Base-by-base conservation (phyloP, 495 filamentous ascomycete genomes). In the Apiosordaria backusii region DNA sequence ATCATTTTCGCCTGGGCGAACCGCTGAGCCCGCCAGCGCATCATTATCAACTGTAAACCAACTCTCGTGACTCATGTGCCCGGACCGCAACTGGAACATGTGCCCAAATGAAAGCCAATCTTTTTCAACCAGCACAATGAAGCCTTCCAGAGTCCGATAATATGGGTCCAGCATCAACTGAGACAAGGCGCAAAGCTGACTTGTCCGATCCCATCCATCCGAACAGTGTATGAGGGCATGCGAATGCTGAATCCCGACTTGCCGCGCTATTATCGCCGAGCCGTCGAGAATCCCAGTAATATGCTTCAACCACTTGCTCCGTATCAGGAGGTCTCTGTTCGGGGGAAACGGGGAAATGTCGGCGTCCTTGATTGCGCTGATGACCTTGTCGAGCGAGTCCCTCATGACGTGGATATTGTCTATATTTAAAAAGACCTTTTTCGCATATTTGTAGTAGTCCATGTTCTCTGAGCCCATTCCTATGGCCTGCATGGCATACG, bases 401-500 rank as follows among this genome's bases (percentile, higher is more conserved):
- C 95, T 84, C 95, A 99, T 99, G 63, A 97, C 94, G 74, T 99
- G 95, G 66, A 99, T 98, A 69, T 99, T 99, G 74, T 96, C 95
- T 72, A 99, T 99, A 57, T 93, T 93, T n/a, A 99, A 83, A 71
- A 95, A 97, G 0, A 89, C 91, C 73, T 97, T 97, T 52, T 91
- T 92, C 27, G 92, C 92, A 71, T 92, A 93, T 60, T 88, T 90
- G 76, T 99, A 99, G 75, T 97, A 91, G 61, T 97, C 93, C 92
- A 98, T 97, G 69, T 97, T 97, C 74, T 99, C 95, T 0, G 92
- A 97, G 4, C 95, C 95, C 70, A 92, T 87, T 1, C 95, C 95
- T 68, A 95, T 89, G 9, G 92, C 91, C 77, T 97, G 93, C 91
- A 97, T 99, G 15, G 93, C 94, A 64, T 90, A 87, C 1, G 96